A percentile compares a stretch with the other conserved stretches of the same genome.
Conservation (phyloP, 805 yeast species). For the Saccharomycopsis amapae region DNA sequence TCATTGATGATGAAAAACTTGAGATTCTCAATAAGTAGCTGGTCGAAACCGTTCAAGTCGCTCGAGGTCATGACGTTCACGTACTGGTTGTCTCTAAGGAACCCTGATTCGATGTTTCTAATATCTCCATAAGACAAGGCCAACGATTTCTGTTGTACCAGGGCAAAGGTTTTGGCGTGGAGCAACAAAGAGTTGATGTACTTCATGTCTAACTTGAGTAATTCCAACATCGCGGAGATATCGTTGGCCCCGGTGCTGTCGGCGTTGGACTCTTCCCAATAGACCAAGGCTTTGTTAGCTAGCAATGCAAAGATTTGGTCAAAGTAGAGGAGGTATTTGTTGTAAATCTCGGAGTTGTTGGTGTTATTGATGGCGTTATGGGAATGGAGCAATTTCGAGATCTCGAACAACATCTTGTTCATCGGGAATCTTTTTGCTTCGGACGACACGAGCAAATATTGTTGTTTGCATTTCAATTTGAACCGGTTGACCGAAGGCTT, state of each 20-base stretch:
- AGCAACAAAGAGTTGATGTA: not conserved
- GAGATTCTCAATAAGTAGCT: conserved; percentile 5
- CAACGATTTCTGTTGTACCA: not conserved
- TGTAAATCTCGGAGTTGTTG: not conserved
- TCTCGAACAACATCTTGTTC: conserved; percentile 4
- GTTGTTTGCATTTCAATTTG: conserved; percentile 3
- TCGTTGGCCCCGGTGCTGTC: not conserved
- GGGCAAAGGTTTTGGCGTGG: not conserved
- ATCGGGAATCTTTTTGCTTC: conserved; percentile 10
- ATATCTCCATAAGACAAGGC: conserved; percentile 2
- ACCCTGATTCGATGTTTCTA: conserved; percentile 1
- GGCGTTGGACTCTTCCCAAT: conserved; percentile 15
- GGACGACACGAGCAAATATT: not conserved
- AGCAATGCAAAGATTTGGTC: conserved; percentile 5
- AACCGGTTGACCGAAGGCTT: not conserved
- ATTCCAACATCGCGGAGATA: not conserved
- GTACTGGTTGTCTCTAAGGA: conserved; percentile 10
- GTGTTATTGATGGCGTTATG: not conserved
- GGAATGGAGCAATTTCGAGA: not conserved
- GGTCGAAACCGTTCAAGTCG: conserved; percentile 1
- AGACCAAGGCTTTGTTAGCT: conserved; percentile 6
- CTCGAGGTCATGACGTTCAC: not conserved
- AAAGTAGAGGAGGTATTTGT: not conserved
- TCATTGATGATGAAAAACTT: conserved; percentile 10
- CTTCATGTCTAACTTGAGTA: conserved; percentile 9